Conservation (phyloP, 2,329 filamentous ascomycete species). For the Diaporthe vexans region DNA sequence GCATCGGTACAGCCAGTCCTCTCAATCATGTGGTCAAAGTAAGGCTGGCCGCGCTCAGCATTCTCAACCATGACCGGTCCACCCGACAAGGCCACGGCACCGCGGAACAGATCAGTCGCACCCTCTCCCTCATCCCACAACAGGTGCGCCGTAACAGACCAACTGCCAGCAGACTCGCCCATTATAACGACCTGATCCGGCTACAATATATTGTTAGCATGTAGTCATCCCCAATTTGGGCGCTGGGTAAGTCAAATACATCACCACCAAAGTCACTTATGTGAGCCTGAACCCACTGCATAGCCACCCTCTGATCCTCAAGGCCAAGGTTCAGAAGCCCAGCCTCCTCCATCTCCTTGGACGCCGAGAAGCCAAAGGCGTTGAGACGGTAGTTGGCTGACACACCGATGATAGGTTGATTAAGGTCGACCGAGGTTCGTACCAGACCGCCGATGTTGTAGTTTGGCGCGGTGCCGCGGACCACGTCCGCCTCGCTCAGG, state of each 20-base stretch:
- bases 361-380: constrained; percentile 61
- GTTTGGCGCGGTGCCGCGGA: neutral
- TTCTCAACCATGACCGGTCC: constrained; percentile 14
- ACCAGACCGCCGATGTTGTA: constrained; percentile 9
- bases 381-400: constrained; percentile 63
- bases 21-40: constrained; percentile 6
- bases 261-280: constrained; percentile 61
- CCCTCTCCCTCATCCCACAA: constrained; percentile 12
- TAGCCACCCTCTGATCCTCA: constrained; percentile 59
- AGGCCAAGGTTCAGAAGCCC: constrained; percentile 64
- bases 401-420: constrained; percentile 60
- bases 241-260: too few relatives aligned
- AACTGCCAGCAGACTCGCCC: constrained; percentile 64
- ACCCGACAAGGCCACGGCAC: constrained; percentile 9
- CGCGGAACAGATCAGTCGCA: neutral
- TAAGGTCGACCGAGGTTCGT: constrained; percentile 4
- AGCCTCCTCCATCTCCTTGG: constrained; percentile 52
- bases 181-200: constrained; percentile 61
- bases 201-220: too few relatives aligned
- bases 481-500: neutral
- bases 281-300: constrained; percentile 62
- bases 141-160: constrained; percentile 60
- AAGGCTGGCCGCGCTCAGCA: constrained; percentile 6
- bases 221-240: too few relatives aligned
- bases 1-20: neutral